Evolutionary conservation across 148 eudicot species (phyloP), one percentile per base, ranked within the genome.

Genomic region (Amaranthus hypochondriacus): DNA sequence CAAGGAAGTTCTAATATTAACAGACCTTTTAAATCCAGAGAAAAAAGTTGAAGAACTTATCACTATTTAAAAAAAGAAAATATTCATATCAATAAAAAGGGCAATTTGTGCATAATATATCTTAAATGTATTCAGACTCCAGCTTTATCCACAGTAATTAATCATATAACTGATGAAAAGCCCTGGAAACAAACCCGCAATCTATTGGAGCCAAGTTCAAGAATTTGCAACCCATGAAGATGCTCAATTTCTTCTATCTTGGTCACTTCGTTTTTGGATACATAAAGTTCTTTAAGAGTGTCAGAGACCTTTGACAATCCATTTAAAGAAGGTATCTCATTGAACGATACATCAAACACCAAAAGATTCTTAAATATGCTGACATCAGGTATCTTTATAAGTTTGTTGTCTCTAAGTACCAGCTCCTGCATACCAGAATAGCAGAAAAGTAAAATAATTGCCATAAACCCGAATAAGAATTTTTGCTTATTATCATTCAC

Each of bases 201-300:
- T 84, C 73, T 87, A 79, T 95, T 95, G 70, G 98, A 95, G 52
- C 98, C 98, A 81, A 95, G 96, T 87, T 95, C 97, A 72, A 95
- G 98, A 79, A 95, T 90, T 75, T 85, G 89, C 69, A 95, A 86
- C 72, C 82, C 86, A 56, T 84, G 86, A 55, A 92, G 82, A 83
- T 95, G 98, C 73, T 89, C 96, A 66, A 95, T 95, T 83, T 95
- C 98, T 84, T 95, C 97, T 48, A 95, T 92, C 83, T 88, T 95
- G 39, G 88, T 55, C 62, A 95, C 84, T 89, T 95, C 98, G 79
- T 95, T 95, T 86, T 95, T 95, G 5, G 98, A 95, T 50, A 95
- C 87, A 70, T 92, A 92, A 51, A 95, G 88, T 79, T 95, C 98
- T 84, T 76, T 88, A 73, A 95, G 90, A 5, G 81, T 87, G 83